These are phyloP conservation scores for Penicillium nordicum DNA, from an alignment of 2,329 filamentous ascomycete genomes.

Conservation along the genomic window DNA sequence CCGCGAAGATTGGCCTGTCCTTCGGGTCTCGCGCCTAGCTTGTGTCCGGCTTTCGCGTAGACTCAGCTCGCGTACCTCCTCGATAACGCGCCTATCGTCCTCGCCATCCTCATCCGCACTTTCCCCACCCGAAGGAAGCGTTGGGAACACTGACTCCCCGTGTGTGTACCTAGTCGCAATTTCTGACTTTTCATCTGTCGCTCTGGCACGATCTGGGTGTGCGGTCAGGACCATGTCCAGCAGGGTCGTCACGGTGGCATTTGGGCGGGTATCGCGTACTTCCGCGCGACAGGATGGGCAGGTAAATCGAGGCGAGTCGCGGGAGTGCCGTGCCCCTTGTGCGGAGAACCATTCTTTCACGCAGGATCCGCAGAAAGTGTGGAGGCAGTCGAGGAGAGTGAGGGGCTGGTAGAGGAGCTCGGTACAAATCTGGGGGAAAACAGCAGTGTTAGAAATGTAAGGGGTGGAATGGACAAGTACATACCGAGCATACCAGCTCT, in stretches of 20 bases:
- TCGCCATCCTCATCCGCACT: slow-evolving; percentile 44
- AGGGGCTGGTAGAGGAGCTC: slow-evolving; percentile 89
- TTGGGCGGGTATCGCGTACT: slow-evolving; percentile 82
- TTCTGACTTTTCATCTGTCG: slow-evolving; percentile 69
- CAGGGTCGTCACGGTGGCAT: slow-evolving; percentile 84
- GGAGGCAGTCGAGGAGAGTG: slow-evolving; percentile 86
- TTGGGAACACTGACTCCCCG: slow-evolving; percentile 77
- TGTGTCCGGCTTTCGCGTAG: slow-evolving; percentile 48
- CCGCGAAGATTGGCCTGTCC: slow-evolving; percentile 23
- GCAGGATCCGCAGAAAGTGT: slow-evolving; percentile 94
- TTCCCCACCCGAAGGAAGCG: slow-evolving; percentile 42
- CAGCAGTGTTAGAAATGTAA: slow-evolving; percentile 14
- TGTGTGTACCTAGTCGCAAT: slow-evolving; percentile 73
- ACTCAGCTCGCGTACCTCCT: slow-evolving; percentile 70
- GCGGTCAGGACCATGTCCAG: slow-evolving; percentile 82
- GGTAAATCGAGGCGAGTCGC: slow-evolving; percentile 62
- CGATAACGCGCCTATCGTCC: slow-evolving; percentile 66
- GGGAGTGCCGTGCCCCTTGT: slow-evolving; percentile 59
- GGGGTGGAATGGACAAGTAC: slow-evolving; percentile 38
- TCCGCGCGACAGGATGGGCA: slow-evolving; percentile 88
- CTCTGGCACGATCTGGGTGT: slow-evolving; percentile 71
- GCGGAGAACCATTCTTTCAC: slow-evolving; percentile 93
- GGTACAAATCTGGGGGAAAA: slow-evolving; percentile 74
- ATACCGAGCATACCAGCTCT: slow-evolving; percentile 91
- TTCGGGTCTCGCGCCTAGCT: slow-evolving; percentile 27